Percentiles rank a stretch among this genome's conserved stretches.
Conservation (phyloP, 1,284 basidiomycete genomes). For the Ustilago esculenta region DNA sequence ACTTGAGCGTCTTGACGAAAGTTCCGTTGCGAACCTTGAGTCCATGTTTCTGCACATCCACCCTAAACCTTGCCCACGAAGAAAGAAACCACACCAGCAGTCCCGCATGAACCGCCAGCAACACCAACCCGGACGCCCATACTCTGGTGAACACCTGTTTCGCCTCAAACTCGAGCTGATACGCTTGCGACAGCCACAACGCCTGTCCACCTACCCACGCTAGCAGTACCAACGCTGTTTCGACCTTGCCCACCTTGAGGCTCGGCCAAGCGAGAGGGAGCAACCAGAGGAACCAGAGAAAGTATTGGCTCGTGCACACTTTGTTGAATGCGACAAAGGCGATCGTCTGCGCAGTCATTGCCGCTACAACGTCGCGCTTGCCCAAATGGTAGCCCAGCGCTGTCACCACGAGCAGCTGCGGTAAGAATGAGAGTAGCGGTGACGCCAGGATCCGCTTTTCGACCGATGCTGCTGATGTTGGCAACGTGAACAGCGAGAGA, state of each 20-base stretch:
- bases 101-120: constrained; percentile 48
- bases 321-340: constrained; percentile 95
- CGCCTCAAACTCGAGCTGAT: constrained; percentile 61
- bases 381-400: constrained; percentile 76
- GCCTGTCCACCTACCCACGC: constrained; percentile 77
- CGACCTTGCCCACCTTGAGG: constrained; percentile 65
- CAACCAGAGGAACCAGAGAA: constrained; percentile 94
- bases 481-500: constrained; percentile 69
- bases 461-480: not conserved
- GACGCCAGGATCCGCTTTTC: constrained; percentile 27
- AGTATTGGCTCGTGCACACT: constrained; percentile 98
- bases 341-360: constrained; percentile 91
- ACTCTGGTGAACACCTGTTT: constrained; percentile 54
- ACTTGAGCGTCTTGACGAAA: constrained; percentile 26
- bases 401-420: constrained; percentile 77
- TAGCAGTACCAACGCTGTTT: constrained; percentile 57
- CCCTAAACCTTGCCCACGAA: constrained; percentile 48
- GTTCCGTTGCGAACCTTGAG: constrained; percentile 3
- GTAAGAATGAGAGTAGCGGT: constrained; percentile 69
- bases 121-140: constrained; percentile 54
- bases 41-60: constrained; percentile 30
- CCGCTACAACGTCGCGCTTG: constrained; percentile 75
- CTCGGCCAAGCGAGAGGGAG: constrained; percentile 82
- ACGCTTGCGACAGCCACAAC: constrained; percentile 62
- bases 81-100: constrained; percentile 46